phyloP scores from a whole-genome alignment of 2,329 filamentous ascomycete genomes.

The Onygenales sp. region DNA sequence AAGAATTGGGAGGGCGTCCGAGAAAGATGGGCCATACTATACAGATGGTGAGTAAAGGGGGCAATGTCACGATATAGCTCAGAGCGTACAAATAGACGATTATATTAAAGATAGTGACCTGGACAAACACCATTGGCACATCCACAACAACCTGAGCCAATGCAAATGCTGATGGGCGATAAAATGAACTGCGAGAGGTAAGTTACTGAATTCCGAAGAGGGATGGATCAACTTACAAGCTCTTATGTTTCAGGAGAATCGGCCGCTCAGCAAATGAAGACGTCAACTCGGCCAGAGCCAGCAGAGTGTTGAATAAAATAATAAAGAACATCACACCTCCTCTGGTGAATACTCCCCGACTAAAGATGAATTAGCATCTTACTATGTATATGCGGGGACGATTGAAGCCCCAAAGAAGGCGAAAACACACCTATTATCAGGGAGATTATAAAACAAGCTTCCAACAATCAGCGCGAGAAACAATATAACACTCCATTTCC shows the following conservation, averaged over 20 bases:
- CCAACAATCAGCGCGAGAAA: slow-evolving; percentile 39
- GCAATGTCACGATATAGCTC: background rate
- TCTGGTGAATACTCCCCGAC: slow-evolving; percentile 47
- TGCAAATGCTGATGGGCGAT: slow-evolving; percentile 52
- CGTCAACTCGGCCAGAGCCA: slow-evolving; percentile 53
- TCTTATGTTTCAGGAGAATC: slow-evolving; percentile 61
- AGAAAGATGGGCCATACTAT: slow-evolving; percentile 44
- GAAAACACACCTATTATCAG: slow-evolving; percentile 31
- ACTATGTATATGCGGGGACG: background rate
- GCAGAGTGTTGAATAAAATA: slow-evolving; percentile 53
- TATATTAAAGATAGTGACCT: slow-evolving; percentile 50
- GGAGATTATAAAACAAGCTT: slow-evolving; percentile 46
- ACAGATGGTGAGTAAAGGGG: background rate
- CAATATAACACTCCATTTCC: slow-evolving; percentile 42
- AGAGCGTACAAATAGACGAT: slow-evolving; percentile 47
- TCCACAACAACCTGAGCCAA: slow-evolving; percentile 50
- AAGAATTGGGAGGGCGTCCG: slow-evolving; percentile 54
- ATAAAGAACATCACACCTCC: slow-evolving; percentile 55
- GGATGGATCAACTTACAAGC: slow-evolving; percentile 37
- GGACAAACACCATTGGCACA: slow-evolving; percentile 47
- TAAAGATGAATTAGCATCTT: slow-evolving; percentile 8
- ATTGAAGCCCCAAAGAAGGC: background rate
- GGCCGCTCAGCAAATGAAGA: slow-evolving; percentile 53
- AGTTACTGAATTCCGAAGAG: background rate
- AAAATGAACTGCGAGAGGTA: slow-evolving; percentile 43